These are phyloP conservation scores for Hypomyces rosellus DNA, from an alignment of 2,329 filamentous ascomycete species.

Conservation along the genomic window DNA sequence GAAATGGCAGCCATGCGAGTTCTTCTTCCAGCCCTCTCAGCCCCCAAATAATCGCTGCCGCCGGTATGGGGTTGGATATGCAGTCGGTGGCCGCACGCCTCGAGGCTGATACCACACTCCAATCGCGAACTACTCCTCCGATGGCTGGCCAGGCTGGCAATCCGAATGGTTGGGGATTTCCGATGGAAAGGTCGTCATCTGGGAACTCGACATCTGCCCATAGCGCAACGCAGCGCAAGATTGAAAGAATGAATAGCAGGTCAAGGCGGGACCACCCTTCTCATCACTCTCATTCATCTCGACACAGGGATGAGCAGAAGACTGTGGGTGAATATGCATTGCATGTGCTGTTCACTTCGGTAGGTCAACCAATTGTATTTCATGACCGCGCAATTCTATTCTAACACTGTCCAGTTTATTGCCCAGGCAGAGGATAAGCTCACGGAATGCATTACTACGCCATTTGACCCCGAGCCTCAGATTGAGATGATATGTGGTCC, in stretches of 20 bases:
- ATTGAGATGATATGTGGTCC: slow-evolving; percentile 88
- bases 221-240: slow-evolving; percentile 43
- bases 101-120: slow-evolving; percentile 36
- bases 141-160: slow-evolving; percentile 35
- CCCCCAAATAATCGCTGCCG: slow-evolving; percentile 74
- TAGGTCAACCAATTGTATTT: slow-evolving; percentile 34
- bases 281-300: slow-evolving; percentile 70
- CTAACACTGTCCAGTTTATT: slow-evolving; percentile 59
- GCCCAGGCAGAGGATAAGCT: slow-evolving; percentile 95
- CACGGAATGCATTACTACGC: slow-evolving; percentile 74
- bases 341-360: slow-evolving; percentile 91
- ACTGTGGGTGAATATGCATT: slow-evolving; percentile 97
- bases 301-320: slow-evolving; percentile 69
- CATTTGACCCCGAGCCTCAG: slow-evolving; percentile 72
- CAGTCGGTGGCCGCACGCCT: slow-evolving; percentile 37
- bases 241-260: slow-evolving; percentile 60
- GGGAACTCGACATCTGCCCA: slow-evolving; percentile 38
- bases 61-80: slow-evolving; percentile 50
- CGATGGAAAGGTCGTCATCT: slow-evolving; percentile 42
- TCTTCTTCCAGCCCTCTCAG: slow-evolving; percentile 78
- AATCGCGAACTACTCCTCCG: slow-evolving; percentile 40
- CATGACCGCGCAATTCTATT: slow-evolving; percentile 4
- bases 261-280: slow-evolving; percentile 65
- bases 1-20: slow-evolving; percentile 82
- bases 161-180: slow-evolving; percentile 14